Base-by-base conservation (phyloP, 2,329 filamentous ascomycete species). In the Aulographum hederae region DNA sequence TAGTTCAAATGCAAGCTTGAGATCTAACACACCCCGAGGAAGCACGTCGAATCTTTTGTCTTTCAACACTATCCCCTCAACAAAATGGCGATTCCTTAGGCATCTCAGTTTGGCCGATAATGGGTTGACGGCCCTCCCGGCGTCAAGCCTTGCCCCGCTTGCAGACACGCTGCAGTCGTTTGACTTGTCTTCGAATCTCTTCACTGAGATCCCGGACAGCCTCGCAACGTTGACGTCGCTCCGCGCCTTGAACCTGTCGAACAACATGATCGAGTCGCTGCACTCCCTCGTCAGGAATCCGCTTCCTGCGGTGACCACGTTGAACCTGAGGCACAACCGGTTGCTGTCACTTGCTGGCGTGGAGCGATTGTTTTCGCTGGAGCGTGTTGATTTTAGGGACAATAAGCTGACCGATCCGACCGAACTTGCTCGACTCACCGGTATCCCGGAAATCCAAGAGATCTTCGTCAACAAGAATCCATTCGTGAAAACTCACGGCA, bases 191-290 rank as follows among this genome's bases (percentile, higher is more conserved):
- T 74, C 73, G 31, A 98, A 98, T 46, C 70, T 93, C 19, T 92
- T 98, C 52, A 74, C 73, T n/a, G 80, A 94, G 51, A 78, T 95
- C 33, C 89, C 89, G 1, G 89, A 95, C 51, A 89, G 80, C 44
- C 60, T 98, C 35, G 78, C 85, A 10, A 79, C 72, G 6, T 61
- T 98, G 35, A 84, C 82, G 14, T 77, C 82, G 18, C 67, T 98
- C n/a, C 74, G 85, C 40, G 85, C 89, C 16, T 60, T 98, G 33
- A 95, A 98, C 46, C 64, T 98, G 17, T 92, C 86, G 3, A 79
- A 92, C 46, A 95, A 86, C 63, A 94, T 95, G 85, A 95, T 98
- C 39, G 80, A 86, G 43, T 89, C 84, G 12, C 63, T 98, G 34
- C 79, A 91, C 45, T 93, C 86, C 2, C 62, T 98, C 26, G 74